These are phyloP conservation scores for Eucalyptus curtisii DNA, from an alignment of 345 rosid species.

Conservation along the genomic window DNA sequence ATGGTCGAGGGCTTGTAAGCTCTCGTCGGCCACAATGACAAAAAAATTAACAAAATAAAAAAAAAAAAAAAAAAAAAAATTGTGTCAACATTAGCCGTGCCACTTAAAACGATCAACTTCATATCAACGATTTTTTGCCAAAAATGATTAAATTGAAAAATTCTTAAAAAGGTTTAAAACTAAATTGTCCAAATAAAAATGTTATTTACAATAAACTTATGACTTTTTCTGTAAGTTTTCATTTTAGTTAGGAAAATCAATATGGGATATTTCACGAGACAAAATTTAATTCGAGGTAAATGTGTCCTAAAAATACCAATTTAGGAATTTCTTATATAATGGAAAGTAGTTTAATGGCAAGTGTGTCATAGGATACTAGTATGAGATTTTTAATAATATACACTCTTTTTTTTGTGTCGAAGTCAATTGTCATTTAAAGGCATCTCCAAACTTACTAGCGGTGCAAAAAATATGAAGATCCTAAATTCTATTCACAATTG, in stretches of 20 bases:
- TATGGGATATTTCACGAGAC: neutral
- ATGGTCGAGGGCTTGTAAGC: too few species aligned
- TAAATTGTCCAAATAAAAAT: too few species aligned
- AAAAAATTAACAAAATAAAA: too few species aligned
- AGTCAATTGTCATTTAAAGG: neutral
- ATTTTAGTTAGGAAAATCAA: neutral
- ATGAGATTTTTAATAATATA: neutral
- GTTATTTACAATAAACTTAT: neutral
- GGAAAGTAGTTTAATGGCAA: neutral
- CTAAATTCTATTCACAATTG: fast-evolving
- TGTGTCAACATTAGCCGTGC: fast-evolving
- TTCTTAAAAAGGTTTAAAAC: neutral
- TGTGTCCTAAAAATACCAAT: neutral
- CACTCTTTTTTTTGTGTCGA: neutral
- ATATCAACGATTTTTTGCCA: fast-evolving
- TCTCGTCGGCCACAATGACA: fast-evolving
- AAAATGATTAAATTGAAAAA: neutral
- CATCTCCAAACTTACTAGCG: fast-evolving
- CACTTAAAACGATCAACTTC: fast-evolving
- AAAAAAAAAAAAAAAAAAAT: too few species aligned
- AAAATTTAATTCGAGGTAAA: neutral
- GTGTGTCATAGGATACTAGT: neutral
- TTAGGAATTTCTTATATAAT: neutral
- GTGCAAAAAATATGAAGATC: neutral
- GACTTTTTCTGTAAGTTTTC: neutral